A percentile compares a stretch with the other conserved stretches of the same genome.
phyloP scores from a whole-genome alignment of 2,329 filamentous ascomycete genomes.

The Botryotinia calthae region DNA sequence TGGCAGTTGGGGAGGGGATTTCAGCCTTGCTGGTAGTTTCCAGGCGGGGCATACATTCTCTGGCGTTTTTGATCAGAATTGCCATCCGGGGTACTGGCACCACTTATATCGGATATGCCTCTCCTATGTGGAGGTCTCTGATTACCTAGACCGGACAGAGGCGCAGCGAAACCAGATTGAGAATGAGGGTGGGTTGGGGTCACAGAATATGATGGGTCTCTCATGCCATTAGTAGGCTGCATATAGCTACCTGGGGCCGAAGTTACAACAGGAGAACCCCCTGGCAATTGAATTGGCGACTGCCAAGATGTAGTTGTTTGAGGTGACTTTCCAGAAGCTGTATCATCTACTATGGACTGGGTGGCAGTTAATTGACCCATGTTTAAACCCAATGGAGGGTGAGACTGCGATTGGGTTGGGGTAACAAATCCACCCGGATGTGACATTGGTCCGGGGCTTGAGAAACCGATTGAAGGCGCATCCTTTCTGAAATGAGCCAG shows the following conservation, averaged over 20 bases:
- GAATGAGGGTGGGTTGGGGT: slow-evolving; percentile 34
- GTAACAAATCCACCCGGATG: slow-evolving; percentile 33
- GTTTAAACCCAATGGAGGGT: slow-evolving; percentile 34
- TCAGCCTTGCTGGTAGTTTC: slow-evolving; percentile 31
- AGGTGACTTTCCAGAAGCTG: slow-evolving; percentile 38
- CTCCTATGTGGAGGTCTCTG: slow-evolving; percentile 34
- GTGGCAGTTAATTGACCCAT: slow-evolving; percentile 35
- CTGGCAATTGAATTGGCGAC: slow-evolving; percentile 36
- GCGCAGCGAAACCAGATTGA: slow-evolving; percentile 27
- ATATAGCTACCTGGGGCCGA: slow-evolving; percentile 32
- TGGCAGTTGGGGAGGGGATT: neutral
- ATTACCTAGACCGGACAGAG: slow-evolving; percentile 26
- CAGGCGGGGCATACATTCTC: slow-evolving; percentile 34
- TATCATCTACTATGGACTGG: slow-evolving; percentile 38
- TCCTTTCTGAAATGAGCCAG: slow-evolving; percentile 78
- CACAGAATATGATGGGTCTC: slow-evolving; percentile 35
- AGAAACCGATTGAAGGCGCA: slow-evolving; percentile 23
- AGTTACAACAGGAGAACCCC: slow-evolving; percentile 34
- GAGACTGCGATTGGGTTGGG: slow-evolving; percentile 26
- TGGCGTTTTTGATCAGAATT: slow-evolving; percentile 37
- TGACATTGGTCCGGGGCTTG: slow-evolving; percentile 28
- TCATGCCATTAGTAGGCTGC: slow-evolving; percentile 29
- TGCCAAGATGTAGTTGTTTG: slow-evolving; percentile 37
- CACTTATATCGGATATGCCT: slow-evolving; percentile 36
- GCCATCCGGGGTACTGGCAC: slow-evolving; percentile 29